Conservation (phyloP, 2,329 filamentous ascomycete genomes). For the Pochonia chlamydosporia region DNA sequence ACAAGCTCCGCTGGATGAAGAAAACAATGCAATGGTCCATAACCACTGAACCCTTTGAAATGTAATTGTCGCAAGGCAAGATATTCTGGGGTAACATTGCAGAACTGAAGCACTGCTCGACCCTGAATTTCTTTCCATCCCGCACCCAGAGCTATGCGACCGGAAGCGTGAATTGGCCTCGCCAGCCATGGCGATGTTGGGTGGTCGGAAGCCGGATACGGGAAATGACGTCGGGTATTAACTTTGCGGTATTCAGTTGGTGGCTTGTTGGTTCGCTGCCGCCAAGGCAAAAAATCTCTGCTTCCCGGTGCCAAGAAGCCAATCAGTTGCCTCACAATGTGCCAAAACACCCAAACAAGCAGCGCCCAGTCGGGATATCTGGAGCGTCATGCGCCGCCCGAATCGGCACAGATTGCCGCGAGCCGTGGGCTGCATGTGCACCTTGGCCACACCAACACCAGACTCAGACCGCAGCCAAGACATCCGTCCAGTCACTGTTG, state of each 20-base stretch:
- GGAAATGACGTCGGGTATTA: constrained; percentile 7
- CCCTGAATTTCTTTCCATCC: neutral
- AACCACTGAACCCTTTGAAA: no score
- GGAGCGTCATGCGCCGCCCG: neutral
- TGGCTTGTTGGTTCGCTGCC: neutral
- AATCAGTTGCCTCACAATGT: neutral
- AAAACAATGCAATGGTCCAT: no score
- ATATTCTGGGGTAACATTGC: constrained; percentile 2
- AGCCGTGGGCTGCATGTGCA: no score
- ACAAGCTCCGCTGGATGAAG: no score
- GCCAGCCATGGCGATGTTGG: no score
- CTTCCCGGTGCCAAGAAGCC: neutral
- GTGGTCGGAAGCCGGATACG: constrained; percentile 4
- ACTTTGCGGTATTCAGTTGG: neutral
- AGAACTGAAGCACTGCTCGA: neutral
- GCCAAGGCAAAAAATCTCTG: constrained; percentile 1
- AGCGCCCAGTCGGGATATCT: neutral
- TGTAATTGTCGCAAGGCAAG: no score
- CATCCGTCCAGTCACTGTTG: no score
- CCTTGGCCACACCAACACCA: no score
- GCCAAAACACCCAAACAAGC: neutral
- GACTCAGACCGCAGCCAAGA: no score
- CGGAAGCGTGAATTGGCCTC: no score
- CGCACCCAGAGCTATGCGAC: neutral
- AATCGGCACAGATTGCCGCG: constrained; percentile 5